Percentiles rank a stretch among this genome's conserved stretches.
phyloP scores from a whole-genome alignment of 495 filamentous ascomycete species.

The Bombardia bombarda region DNA sequence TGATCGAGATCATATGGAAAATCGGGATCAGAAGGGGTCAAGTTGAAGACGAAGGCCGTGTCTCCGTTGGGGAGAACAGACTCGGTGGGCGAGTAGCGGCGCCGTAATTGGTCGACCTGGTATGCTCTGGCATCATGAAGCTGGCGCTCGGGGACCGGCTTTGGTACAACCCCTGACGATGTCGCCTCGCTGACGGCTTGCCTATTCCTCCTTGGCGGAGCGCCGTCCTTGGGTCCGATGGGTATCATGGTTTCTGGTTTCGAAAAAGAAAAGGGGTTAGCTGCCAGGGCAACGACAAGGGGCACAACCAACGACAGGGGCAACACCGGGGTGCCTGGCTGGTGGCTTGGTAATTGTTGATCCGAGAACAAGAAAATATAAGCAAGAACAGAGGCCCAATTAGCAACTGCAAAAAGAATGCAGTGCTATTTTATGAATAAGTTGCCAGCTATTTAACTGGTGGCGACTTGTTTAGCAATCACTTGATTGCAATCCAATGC shows the following conservation, averaged over 20 bases:
- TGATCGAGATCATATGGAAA: conserved; percentile 72
- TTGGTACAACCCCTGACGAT: conserved; percentile 44
- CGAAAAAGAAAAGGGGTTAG: background rate
- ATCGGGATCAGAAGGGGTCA: conserved; percentile 80
- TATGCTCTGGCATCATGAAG: conserved; percentile 63
- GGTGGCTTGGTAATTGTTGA: no score
- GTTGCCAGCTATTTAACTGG: background rate
- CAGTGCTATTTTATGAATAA: no score
- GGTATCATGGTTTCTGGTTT: conserved; percentile 17
- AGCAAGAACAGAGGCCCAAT: no score
- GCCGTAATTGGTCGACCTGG: conserved; percentile 67
- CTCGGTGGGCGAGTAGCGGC: conserved; percentile 60
- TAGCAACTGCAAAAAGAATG: no score
- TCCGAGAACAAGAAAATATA: no score
- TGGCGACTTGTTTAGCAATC: background rate
- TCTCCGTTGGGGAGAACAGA: conserved; percentile 40
- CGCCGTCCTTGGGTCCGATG: conserved; percentile 10
- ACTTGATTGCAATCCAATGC: background rate
- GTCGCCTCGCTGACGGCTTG: conserved; percentile 35
- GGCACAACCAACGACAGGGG: background rate
- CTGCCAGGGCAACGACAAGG: background rate
- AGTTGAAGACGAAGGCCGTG: conserved; percentile 51
- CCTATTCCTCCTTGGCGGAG: conserved; percentile 10
- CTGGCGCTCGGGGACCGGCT: conserved; percentile 60
- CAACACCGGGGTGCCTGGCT: no score